Evolutionary conservation across 768 basidiomycete species (phyloP).

Genomic region (Leccinum variicolor): DNA sequence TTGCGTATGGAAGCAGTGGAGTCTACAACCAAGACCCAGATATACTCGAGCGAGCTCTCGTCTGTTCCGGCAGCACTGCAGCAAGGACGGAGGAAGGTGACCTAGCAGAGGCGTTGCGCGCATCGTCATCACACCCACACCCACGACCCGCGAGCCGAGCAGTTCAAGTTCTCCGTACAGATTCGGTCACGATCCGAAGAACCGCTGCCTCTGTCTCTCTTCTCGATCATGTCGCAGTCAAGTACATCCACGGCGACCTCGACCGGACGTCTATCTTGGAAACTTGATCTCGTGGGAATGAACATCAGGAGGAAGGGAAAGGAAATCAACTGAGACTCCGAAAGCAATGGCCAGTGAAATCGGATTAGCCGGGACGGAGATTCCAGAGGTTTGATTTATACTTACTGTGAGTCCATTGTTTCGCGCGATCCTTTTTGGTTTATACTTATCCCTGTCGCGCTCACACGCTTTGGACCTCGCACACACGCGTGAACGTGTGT

Average conservation of each 20-base stretch:
- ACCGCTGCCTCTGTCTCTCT: slow-evolving; percentile 56
- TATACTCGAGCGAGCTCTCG: not conserved
- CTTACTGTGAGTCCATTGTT: slow-evolving; percentile 40
- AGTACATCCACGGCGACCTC: slow-evolving; percentile 71
- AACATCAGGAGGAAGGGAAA: slow-evolving; percentile 55
- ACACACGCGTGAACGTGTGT: not conserved
- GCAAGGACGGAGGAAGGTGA: slow-evolving; percentile 45
- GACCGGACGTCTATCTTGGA: slow-evolving; percentile 64
- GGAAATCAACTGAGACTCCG: too few species aligned
- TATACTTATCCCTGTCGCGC: not conserved
- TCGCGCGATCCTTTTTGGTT: not conserved
- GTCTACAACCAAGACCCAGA: not conserved
- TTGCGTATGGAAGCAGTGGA: slow-evolving; percentile 56
- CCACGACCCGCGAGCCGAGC: not conserved
- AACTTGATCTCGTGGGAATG: slow-evolving; percentile 57
- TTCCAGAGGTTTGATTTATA: slow-evolving; percentile 65
- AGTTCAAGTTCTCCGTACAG: slow-evolving; percentile 3
- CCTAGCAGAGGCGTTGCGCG: slow-evolving; percentile 45
- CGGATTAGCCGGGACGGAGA: slow-evolving; percentile 29
- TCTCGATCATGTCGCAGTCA: slow-evolving; percentile 50
- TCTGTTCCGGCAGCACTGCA: slow-evolving; percentile 9
- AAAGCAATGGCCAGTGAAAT: too few species aligned
- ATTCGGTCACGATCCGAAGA: slow-evolving; percentile 45
- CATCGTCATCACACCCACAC: slow-evolving; percentile 35
- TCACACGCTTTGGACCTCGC: not conserved